Percentiles rank a stretch among this genome's conserved stretches.
Conservation (phyloP, 768 basidiomycete genomes). For the Suillus luteus region DNA sequence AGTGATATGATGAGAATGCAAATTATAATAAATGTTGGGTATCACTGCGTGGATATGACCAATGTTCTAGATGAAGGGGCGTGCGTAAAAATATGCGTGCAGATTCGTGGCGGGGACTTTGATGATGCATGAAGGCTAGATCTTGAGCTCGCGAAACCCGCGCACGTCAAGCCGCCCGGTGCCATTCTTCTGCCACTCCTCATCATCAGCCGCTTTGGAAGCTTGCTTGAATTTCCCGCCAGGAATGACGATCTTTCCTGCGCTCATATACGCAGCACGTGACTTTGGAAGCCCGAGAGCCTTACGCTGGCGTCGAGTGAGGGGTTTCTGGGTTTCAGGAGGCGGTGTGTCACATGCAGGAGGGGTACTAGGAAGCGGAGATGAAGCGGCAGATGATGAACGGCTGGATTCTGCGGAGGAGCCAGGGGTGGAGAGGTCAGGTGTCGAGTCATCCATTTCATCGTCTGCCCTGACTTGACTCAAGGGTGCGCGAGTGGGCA, state of each 20-base stretch:
- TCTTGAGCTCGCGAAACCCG: conserved; percentile 78
- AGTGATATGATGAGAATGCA: conserved; percentile 2
- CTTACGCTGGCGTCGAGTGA: conserved; percentile 73
- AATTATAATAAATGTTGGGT: conserved; percentile 8
- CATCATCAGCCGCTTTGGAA: conserved; percentile 35
- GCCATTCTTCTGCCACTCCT: conserved; percentile 68
- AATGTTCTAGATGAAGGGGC: conserved; percentile 6
- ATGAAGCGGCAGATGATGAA: conserved; percentile 35
- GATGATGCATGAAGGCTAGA: conserved; percentile 35
- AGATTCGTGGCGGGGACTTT: conserved; percentile 10
- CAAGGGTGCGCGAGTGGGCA: conserved; percentile 15
- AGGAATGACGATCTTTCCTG: conserved; percentile 64
- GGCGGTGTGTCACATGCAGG: conserved; percentile 26
- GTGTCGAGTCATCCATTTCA: conserved; percentile 37
- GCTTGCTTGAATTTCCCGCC: conserved; percentile 52
- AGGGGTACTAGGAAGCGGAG: conserved; percentile 40
- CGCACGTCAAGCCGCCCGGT: conserved; percentile 73
- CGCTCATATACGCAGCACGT: conserved; percentile 39
- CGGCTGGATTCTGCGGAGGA: conserved; percentile 31
- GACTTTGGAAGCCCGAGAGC: conserved; percentile 66
- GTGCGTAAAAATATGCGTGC: conserved; percentile 11
- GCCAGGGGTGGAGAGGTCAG: conserved; percentile 44
- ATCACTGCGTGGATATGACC: conserved; percentile 9
- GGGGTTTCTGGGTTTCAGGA: conserved; percentile 37
- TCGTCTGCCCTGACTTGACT: conserved; percentile 29